phyloP scores from a whole-genome alignment of 2,329 filamentous ascomycete species.

The Hortaea werneckii region DNA sequence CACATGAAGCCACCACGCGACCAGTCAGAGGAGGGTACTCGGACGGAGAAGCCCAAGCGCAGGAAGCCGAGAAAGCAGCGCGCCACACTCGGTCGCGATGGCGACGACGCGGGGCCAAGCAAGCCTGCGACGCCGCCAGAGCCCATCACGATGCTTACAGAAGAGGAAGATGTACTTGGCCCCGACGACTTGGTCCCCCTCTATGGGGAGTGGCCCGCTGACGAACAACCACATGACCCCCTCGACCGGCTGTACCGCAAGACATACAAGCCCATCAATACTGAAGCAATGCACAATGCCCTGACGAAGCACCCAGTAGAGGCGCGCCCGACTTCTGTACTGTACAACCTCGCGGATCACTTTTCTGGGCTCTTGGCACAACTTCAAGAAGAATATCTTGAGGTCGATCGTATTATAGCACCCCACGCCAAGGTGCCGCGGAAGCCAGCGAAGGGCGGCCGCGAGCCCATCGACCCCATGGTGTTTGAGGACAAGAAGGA shows the following conservation, averaged over 20 bases:
- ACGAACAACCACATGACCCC: conserved; percentile 9
- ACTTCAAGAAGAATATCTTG: conserved; percentile 51
- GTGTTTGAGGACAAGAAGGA: conserved; percentile 52
- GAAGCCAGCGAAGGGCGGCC: conserved; percentile 40
- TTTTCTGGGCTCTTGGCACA: conserved; percentile 41
- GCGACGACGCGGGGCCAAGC: conserved; percentile 2
- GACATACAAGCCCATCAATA: conserved; percentile 32
- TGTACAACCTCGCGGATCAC: conserved; percentile 46
- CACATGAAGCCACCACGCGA: not conserved
- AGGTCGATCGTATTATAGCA: conserved; percentile 43
- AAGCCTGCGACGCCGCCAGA: conserved; percentile 23
- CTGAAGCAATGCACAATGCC: conserved; percentile 31
- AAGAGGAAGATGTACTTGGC: conserved; percentile 23
- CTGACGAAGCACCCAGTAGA: conserved; percentile 34
- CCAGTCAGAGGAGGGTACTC: not conserved
- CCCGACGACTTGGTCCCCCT: conserved; percentile 21
- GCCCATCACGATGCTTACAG: conserved; percentile 17
- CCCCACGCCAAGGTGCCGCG: conserved; percentile 42
- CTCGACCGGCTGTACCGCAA: conserved; percentile 30
- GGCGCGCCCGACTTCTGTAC: conserved; percentile 39
- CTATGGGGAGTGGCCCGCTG: conserved; percentile 10
- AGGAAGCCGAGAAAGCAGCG: not conserved
- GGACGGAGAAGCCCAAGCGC: not conserved
- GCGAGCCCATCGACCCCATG: conserved; percentile 34
- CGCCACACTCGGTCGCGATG: not conserved